Evolutionary conservation across 2,329 filamentous ascomycete genomes (phyloP).

Genomic region (Beauveria sp.): DNA sequence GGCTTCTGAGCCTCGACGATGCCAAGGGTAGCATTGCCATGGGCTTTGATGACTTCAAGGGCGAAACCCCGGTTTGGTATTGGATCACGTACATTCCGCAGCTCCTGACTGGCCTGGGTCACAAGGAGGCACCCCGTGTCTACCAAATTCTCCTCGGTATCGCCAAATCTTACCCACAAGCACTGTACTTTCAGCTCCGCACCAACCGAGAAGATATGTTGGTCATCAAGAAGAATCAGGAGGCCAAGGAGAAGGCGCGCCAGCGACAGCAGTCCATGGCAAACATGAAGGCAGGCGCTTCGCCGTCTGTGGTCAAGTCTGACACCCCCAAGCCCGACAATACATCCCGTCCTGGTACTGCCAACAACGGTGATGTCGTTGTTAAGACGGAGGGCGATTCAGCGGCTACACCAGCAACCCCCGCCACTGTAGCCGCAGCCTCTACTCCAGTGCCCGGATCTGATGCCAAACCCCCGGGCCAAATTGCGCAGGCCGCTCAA

Average conservation of each 20-base stretch:
- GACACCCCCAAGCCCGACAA: conserved; percentile 35
- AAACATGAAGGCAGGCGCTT: conserved; percentile 37
- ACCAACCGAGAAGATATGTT: conserved; percentile 93
- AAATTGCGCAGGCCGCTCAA: conserved; percentile 8
- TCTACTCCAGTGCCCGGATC: conserved; percentile 21
- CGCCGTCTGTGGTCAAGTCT: conserved; percentile 45
- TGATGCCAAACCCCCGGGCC: conserved; percentile 7
- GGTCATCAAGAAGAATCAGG: conserved; percentile 82
- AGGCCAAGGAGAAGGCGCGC: conserved; percentile 59
- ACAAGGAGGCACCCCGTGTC: conserved; percentile 83
- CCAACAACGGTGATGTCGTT: conserved; percentile 37
- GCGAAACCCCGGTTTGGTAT: conserved; percentile 96
- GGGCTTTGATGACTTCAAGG: conserved; percentile 94
- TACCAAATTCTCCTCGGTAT: conserved; percentile 85
- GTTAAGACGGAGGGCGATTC: conserved; percentile 39
- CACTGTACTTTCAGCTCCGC: conserved; percentile 89
- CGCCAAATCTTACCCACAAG: conserved; percentile 90
- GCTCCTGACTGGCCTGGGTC: conserved; percentile 79
- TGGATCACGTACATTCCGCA: conserved; percentile 99
- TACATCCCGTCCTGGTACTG: conserved; percentile 43
- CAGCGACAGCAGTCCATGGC: conserved; percentile 40
- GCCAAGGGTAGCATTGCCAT: conserved; percentile 72
- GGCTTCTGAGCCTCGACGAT: conserved; percentile 91
- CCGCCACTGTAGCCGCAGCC: conserved; percentile 16
- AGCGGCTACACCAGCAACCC: conserved; percentile 15